A percentile compares a stretch with the other conserved stretches of the same genome.
These are phyloP conservation scores for Pseudomonodictys pantanalensis DNA, from an alignment of 495 filamentous ascomycete genomes.

Conservation along the genomic window DNA sequence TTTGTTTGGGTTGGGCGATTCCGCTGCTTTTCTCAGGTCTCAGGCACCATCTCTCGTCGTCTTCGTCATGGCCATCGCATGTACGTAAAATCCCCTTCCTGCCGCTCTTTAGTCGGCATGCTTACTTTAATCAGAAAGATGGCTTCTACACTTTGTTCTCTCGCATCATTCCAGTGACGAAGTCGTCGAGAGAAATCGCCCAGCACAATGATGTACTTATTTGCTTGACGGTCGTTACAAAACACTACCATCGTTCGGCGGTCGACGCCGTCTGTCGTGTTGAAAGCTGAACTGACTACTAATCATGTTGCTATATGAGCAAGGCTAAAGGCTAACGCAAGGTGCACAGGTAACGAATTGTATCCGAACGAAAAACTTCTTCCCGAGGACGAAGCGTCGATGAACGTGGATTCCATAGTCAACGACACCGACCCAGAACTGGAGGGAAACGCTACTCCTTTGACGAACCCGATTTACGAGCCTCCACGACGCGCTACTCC, in stretches of 20 bases:
- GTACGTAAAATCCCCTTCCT: conserved; percentile 43
- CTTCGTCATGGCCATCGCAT: conserved; percentile 41
- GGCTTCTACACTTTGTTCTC: conserved; percentile 25
- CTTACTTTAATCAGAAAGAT: conserved; percentile 37
- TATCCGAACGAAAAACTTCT: too few species aligned
- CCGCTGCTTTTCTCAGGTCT: conserved; percentile 29
- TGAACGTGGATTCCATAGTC: conserved; percentile 57
- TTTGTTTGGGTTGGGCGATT: conserved; percentile 19
- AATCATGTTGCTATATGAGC: too few species aligned
- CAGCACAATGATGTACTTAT: conserved; percentile 23
- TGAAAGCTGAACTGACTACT: neutral
- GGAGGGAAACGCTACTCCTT: conserved; percentile 37
- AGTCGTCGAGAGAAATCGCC: conserved; percentile 25
- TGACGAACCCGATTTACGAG: conserved; percentile 45
- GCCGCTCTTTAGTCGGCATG: conserved; percentile 32
- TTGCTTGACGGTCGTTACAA: neutral
- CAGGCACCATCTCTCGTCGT: conserved; percentile 34
- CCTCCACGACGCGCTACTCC: conserved; percentile 52
- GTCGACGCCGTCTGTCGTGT: neutral
- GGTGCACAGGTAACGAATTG: conserved; percentile 43
- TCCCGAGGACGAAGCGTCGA: conserved; percentile 53
- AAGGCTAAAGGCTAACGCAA: conserved; percentile 33
- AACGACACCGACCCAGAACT: conserved; percentile 45
- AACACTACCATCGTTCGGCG: conserved; percentile 13
- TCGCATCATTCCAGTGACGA: conserved; percentile 30